Evolutionary conservation across 73 alveolate species (phyloP), one percentile per base, ranked within the genome.

Genomic region (Durusdinium trenchii): DNA sequence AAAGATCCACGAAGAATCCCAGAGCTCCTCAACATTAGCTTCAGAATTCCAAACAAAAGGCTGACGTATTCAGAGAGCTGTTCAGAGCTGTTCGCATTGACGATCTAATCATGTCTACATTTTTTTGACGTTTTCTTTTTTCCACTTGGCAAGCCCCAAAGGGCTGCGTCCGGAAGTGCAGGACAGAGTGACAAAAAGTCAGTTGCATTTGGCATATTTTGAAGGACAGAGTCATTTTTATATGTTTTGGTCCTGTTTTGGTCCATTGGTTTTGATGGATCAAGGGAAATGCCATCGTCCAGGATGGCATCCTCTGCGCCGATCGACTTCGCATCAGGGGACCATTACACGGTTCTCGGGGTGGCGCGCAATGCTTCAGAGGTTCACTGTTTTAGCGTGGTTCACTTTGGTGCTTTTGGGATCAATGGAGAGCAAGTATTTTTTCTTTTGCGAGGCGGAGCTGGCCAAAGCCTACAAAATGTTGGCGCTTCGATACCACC

Each of bases 281-380:
- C n/a, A 60, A 23, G n/a, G 73, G 18, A 23, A 60, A 60, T 60
- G 18, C 30, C 30, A 23, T 60, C 32, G 23, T 57, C 94, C 67
- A 48, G 75, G 94, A 83, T 83, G 94, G 94, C 75, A 32, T 83
- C 94, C 46, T 83, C 94, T 6, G 75, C 48, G 48, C 94, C 94
- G 35, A 45, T 85, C 45, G 96, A 87, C 81, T 87, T 87, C 67
- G 46, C 86, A 6, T 87, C 96, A 47, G 99, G 99, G 85, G 99
- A 99, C 86, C 99, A 99, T 54, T 99, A 99, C 95, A 52, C 87
- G n/a, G 97, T 99, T 42, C 94, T 99, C 67, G 99, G 99, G 14
- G 99, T 99, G 94, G 69, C 69, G 40, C 99, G 99, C 28, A 85
- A 64, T 54, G 99, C 99, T 60, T 62, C 99, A 61, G 99, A 99